Evolutionary conservation across 805 yeast species (phyloP), one percentile per base, ranked within the genome.

Genomic region (Barnettozyma sp.): DNA sequence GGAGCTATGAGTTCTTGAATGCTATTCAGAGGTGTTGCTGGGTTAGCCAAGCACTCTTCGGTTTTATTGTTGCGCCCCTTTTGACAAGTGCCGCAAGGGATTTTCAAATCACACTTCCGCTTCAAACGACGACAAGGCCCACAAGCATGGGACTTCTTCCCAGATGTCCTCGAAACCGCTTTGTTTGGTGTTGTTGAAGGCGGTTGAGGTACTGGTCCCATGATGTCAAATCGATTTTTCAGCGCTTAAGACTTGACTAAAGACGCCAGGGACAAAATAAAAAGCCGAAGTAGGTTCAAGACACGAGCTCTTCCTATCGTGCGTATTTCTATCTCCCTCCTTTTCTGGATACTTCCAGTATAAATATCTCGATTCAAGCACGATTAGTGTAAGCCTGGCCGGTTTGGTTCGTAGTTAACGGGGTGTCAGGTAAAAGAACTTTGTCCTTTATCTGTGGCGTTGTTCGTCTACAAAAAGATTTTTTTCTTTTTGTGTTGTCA

Each of bases 81-180:
- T 20, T 44, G 41, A 24, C 56, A 52, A 2, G 54, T 49, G 6
- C 52, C 45, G 39, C 56, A 52, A 5, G 56, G 56, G 10, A 52
- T 37, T 26, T 46, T 47, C 4, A 52, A 30, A 30, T 52, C 55
- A 32, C 56, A 52, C 26, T 48, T 52, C 18, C 56, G 35, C 38
- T 52, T 52, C 17, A 52, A 40, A 9, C 56, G 40, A 15, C 56
- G 51, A 34, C 56, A 52, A 1, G 56, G 56, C 1, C 56, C 56
- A 40, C 56, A 52, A 8, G 56, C 55, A 23, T 52, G 56, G 3
- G 50, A 39, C 33, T 47, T 52, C 42, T 52, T 52, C 6, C 53
- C 48, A 3, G 38, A 11, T 16, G 40, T 12, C n/a, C 26, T 16
- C 5, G 35, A 12, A 2, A 30, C 33, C 6, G 40, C 28, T 14